These are phyloP conservation scores for Populus hybrid DNA, from an alignment of 441 rosid genomes.

Conservation along the genomic window DNA sequence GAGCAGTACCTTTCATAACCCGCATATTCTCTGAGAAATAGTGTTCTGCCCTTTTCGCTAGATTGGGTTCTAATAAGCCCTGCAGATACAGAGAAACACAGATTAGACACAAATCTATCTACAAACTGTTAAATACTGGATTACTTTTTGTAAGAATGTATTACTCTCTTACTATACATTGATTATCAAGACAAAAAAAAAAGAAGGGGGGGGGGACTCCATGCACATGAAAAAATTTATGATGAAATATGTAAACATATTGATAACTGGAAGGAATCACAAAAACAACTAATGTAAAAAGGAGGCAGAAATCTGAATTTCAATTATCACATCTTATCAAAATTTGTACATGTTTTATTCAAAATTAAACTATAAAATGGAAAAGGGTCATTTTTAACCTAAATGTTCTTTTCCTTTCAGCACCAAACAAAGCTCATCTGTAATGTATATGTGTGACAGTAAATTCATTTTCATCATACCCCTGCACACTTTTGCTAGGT, in stretches of 20 bases:
- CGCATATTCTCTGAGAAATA: constrained; percentile 84
- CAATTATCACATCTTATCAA: background rate
- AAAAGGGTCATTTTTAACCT: background rate
- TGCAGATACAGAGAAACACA: constrained; percentile 28
- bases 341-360: background rate
- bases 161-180: background rate
- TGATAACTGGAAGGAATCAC: background rate
- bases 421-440: background rate
- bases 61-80: constrained; percentile 50
- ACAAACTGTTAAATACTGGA: background rate
- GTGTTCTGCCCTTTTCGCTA: constrained; percentile 92
- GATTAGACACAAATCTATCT: background rate
- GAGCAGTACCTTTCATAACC: constrained; percentile 59
- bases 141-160: background rate
- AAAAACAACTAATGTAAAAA: background rate
- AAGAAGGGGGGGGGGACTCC: background rate
- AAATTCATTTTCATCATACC: background rate
- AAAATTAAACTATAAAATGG: background rate
- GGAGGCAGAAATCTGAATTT: background rate
- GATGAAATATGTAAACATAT: background rate
- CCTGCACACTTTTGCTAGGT: background rate
- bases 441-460: background rate
- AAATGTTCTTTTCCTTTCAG: background rate
- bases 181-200: background rate
- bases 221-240: background rate